A percentile compares a stretch with the other conserved stretches of the same genome.
These are phyloP conservation scores for Penicillium sumatraense DNA, from an alignment of 2,329 filamentous ascomycete species.

Conservation along the genomic window DNA sequence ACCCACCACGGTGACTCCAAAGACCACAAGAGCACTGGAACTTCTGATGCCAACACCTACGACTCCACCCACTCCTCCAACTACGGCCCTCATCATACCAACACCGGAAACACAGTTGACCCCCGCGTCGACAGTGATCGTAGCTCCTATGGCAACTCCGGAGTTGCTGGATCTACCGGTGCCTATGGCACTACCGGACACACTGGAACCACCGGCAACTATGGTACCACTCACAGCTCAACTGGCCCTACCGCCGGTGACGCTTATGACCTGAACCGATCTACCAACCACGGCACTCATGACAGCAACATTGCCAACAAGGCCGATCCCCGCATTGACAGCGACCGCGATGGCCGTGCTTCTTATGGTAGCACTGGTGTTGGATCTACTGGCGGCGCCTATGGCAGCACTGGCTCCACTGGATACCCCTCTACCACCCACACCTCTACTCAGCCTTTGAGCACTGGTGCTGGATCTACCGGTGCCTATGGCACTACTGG, in stretches of 20 bases:
- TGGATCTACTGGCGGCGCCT: too few species aligned
- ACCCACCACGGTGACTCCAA: slow-evolving; percentile 16
- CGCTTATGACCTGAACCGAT: not conserved
- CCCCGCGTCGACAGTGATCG: slow-evolving; percentile 21
- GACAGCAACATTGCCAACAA: slow-evolving; percentile 23
- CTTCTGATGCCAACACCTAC: slow-evolving; percentile 11
- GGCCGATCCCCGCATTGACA: slow-evolving; percentile 22
- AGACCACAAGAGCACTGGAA: slow-evolving; percentile 4
- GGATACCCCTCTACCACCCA: too few species aligned
- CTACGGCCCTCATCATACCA: slow-evolving; percentile 21
- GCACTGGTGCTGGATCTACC: too few species aligned
- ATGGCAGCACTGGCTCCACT: too few species aligned
- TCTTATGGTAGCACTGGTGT: not conserved
- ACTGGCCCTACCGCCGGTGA: too few species aligned
- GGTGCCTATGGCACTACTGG: slow-evolving; percentile 1
- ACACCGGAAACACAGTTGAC: slow-evolving; percentile 15
- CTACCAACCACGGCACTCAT: slow-evolving; percentile 17
- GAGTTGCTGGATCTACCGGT: not conserved
- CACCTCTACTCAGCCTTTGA: too few species aligned
- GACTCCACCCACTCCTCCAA: slow-evolving; percentile 17
- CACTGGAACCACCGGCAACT: not conserved
- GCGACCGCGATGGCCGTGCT: slow-evolving; percentile 9
- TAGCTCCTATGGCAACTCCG: not conserved
- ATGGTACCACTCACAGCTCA: too few species aligned
- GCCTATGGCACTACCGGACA: not conserved